Evolutionary conservation across 805 yeast species (phyloP), one percentile per base, ranked within the genome.

Genomic region (Scheffersomyces ergatensis): DNA sequence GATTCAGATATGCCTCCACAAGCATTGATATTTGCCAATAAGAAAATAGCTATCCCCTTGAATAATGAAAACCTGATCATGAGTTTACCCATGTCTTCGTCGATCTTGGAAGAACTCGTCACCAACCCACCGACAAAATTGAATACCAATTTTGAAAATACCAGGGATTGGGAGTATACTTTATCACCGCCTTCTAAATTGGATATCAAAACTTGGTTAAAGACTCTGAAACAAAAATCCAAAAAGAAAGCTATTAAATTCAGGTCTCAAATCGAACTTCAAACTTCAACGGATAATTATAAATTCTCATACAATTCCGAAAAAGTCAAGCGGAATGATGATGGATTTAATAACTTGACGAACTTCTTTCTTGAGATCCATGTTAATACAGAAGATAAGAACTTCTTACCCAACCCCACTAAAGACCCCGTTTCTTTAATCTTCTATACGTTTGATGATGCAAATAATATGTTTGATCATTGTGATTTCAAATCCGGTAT

Each of bases 321-420:
- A 9, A 63, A 57, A 46, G 66, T 60, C 27, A 56, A 52, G 31
- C 58, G 66, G 48, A 70, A 70, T 4, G 69, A 55, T 47, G 69
- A 53, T 41, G 72, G 64, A 2, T 76, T 67, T 44, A 70, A 69
- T 36, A 64, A 73, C 19, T 53, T 89, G 52, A 70, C 83, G 0
- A 69, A 79, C n/a, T 60, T 89, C 25, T 66, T 76, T 5, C 47
- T 88, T 40, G 98, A 92, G 52, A 55, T 88, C 0, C 90, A 83
- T 58, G 80, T 77, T 0, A 74, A 74, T 33, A 57, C 67, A 9
- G 48, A 56, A 2, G 45, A 49, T 36, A 18, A 29, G 9, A 29
- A 29, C 6, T 40, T 54, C 6, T 21, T 21, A 21, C 92, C 97
- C 0, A 84, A 89, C 51, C 95, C 97, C 0, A 42, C 50, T 3